Conservation (phyloP, 139 green algal species). For the Pseudopediastrum boryanum region DNA sequence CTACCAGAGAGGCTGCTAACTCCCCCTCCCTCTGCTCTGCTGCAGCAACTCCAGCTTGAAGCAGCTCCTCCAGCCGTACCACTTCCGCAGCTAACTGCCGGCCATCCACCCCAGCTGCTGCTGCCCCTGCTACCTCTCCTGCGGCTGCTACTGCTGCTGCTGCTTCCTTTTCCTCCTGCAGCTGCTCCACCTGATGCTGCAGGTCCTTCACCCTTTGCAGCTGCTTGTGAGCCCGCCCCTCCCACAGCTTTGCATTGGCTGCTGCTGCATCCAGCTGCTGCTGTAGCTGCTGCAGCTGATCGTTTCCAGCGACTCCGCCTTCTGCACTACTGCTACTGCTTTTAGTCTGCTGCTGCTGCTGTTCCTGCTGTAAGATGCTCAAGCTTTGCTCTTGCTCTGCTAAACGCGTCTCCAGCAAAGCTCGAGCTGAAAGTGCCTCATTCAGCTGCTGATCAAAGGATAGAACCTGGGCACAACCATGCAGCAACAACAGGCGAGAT, state of each 20-base stretch:
- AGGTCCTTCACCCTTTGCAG: not conserved
- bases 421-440: not conserved
- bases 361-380: not conserved
- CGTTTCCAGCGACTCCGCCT: not conserved
- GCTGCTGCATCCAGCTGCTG: constrained; percentile 11
- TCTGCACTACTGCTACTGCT: not conserved
- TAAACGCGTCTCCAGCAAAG: not conserved
- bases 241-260: not conserved
- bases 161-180: not conserved
- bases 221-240: constrained; percentile 2
- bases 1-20: not conserved
- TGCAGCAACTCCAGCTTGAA: too few relatives aligned
- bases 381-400: not conserved
- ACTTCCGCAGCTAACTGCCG: not conserved
- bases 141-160: not conserved
- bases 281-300: not conserved
- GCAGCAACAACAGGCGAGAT: not conserved
- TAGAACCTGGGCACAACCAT: not conserved
- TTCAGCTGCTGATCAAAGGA: constrained; percentile 24
- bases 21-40: not conserved
- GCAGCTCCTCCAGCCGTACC: not conserved
- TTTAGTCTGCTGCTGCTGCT: constrained; percentile 13
- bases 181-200: not conserved
- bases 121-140: not conserved
- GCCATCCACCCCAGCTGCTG: not conserved